These are phyloP conservation scores for Colletotrichum limetticola DNA, from an alignment of 2,329 filamentous ascomycete species.

Conservation along the genomic window DNA sequence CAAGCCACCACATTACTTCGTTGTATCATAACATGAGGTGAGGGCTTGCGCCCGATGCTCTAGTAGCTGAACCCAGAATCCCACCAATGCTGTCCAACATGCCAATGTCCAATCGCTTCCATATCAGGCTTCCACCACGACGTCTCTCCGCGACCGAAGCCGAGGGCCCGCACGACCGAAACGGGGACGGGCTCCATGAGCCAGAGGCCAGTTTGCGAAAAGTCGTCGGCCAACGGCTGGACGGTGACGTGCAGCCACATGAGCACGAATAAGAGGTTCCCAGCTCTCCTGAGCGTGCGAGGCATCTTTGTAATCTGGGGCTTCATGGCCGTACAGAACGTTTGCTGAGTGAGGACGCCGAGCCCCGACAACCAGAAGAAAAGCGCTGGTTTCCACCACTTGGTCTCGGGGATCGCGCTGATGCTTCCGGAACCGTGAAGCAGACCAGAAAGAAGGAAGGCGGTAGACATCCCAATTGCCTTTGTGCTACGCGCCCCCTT, in stretches of 20 bases:
- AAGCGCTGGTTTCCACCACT: conserved; percentile 62
- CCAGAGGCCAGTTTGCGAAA: conserved; percentile 80
- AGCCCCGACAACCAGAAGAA: conserved; percentile 81
- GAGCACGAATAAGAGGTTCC: conserved; percentile 71
- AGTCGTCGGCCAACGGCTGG: conserved; percentile 77
- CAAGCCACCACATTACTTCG: not conserved
- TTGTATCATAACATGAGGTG: conserved; percentile 1
- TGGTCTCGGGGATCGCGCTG: conserved; percentile 66
- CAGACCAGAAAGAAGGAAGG: conserved; percentile 74
- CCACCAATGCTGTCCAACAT: conserved; percentile 73
- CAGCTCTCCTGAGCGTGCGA: conserved; percentile 55
- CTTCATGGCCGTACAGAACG: conserved; percentile 47
- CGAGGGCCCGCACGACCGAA: conserved; percentile 74
- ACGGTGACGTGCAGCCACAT: conserved; percentile 77
- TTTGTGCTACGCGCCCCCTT: conserved; percentile 44
- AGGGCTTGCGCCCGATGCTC: conserved; percentile 20
- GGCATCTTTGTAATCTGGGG: conserved; percentile 52
- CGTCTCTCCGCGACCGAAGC: conserved; percentile 70
- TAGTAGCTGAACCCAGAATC: conserved; percentile 53
- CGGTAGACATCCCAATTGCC: conserved; percentile 53
- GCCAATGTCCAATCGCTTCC: conserved; percentile 63
- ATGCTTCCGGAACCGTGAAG: conserved; percentile 79
- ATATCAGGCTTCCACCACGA: conserved; percentile 75
- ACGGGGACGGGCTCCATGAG: conserved; percentile 84
- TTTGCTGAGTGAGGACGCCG: conserved; percentile 71